phyloP scores from a whole-genome alignment of 805 yeast species.

The Wickerhamiella hasegawae region DNA sequence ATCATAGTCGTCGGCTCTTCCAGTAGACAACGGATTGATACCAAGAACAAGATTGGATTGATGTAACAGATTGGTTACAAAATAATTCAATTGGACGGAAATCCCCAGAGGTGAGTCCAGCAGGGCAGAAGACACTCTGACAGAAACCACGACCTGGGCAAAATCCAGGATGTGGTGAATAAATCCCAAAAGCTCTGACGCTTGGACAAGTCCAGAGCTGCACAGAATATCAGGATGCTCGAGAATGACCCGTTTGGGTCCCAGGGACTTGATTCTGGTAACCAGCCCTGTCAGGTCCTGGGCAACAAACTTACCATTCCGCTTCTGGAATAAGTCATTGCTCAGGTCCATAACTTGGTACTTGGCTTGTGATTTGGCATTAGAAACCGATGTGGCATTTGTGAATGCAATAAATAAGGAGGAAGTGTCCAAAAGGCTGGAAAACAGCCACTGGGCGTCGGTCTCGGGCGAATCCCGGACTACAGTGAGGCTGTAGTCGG shows the following conservation, averaged over 20 bases:
- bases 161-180: conserved; percentile 22
- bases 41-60: conserved; percentile 37
- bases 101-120: conserved; percentile 20
- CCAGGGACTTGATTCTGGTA: conserved; percentile 1
- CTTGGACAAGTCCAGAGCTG: conserved; percentile 25
- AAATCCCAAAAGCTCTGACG: conserved; percentile 24
- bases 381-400: conserved; percentile 11
- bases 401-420: conserved; percentile 1
- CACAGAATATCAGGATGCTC: conserved; percentile 35
- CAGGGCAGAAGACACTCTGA: conserved; percentile 26
- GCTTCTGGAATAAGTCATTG: conserved; percentile 3
- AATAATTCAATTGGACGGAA: conserved; percentile 27
- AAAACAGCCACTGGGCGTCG: conserved; percentile 13
- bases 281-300: conserved; percentile 3
- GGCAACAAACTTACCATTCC: conserved; percentile 3
- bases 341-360: conserved; percentile 10
- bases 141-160: conserved; percentile 22
- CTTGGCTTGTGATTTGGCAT: conserved; percentile 1
- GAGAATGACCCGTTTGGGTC: conserved; percentile 23
- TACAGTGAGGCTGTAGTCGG: conserved; percentile 11
- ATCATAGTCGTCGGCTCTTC: conserved; percentile 68
- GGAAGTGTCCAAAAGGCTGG: conserved; percentile 1
- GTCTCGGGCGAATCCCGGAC: conserved; percentile 17
- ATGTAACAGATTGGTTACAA: conserved; percentile 33
- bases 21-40: conserved; percentile 56